Percentiles rank a stretch among this genome's conserved stretches.
phyloP scores from a whole-genome alignment of 768 basidiomycete species.

The Lactarius quietus region DNA sequence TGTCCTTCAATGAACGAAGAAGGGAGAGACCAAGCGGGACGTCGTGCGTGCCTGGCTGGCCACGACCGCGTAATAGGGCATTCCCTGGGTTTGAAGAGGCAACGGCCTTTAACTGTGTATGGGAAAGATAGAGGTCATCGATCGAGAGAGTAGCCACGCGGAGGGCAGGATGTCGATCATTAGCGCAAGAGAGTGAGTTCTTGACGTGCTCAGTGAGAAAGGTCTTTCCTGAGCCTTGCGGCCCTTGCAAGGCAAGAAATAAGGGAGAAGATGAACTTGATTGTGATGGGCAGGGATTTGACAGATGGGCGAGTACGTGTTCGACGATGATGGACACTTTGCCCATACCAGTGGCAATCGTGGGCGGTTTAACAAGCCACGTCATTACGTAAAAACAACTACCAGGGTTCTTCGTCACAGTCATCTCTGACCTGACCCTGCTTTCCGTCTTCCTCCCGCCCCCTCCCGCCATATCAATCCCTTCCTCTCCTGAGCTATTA shows the following conservation, averaged over 20 bases:
- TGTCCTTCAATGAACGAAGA: conserved; percentile 46
- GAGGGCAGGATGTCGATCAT: conserved; percentile 44
- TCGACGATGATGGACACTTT: conserved; percentile 38
- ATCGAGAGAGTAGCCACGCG: conserved; percentile 65
- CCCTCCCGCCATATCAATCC: not conserved
- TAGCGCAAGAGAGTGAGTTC: conserved; percentile 29
- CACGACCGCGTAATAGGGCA: conserved; percentile 72
- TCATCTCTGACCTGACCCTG: not conserved
- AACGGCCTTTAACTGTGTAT: conserved; percentile 53
- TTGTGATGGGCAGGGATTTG: conserved; percentile 24
- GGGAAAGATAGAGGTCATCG: conserved; percentile 85
- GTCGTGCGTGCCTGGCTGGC: conserved; percentile 93
- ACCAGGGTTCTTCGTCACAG: not conserved
- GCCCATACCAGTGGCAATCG: conserved; percentile 4
- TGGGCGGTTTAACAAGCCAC: not conserved
- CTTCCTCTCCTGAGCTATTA: not conserved
- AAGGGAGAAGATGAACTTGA: conserved; percentile 47
- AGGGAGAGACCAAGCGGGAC: conserved; percentile 55
- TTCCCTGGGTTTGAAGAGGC: conserved; percentile 57
- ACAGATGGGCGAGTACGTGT: conserved; percentile 41
- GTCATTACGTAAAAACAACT: conserved; percentile 3
- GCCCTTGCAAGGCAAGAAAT: conserved; percentile 87
- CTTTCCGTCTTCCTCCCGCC: not conserved
- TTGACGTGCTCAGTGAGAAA: conserved; percentile 63
- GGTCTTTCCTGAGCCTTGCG: conserved; percentile 93